Evolutionary conservation across 768 basidiomycete genomes (phyloP), one percentile per base, ranked within the genome.

Genomic region (Boletus rubropictus): DNA sequence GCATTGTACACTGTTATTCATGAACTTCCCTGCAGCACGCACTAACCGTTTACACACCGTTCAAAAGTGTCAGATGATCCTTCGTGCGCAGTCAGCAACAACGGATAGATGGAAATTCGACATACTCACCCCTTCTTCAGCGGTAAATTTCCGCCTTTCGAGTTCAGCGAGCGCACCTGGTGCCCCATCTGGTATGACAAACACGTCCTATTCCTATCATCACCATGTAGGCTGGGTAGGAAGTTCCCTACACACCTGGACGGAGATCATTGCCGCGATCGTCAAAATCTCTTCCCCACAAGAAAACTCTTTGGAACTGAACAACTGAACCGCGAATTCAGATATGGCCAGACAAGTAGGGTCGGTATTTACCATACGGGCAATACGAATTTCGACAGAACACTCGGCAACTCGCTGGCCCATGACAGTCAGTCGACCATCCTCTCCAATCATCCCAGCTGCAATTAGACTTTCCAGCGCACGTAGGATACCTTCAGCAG

Each of bases 261-360:
- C 78, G 7, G 92, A 78, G 6, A 86, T 88, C 89, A 99, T 97
- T 0, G 96, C 93, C 5, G 92, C 89, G 44, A 99, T 96, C 0
- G 93, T 92, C 44, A 99, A 70, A 40, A 96, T 89, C 61, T 99
- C 96, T 56, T 97, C 92, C 3, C 95, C 91, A 54, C 96, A 99
- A 55, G 78, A 77, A 64, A 85, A 86, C 4, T 87, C 83, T 56
- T 84, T 82, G 17, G 93, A 95, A 48, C 73, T 80, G 54, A 98
- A 89, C 4, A 99, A 64, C 95, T 99, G 51, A 0, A 52, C 14
- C 12, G 42, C 17, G 24, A 35, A 10, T 39, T 53, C 14, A 56
- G 51, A 31, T 33, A 7, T 20, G 12, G 29, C 8, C 18, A 46
- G 24, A 41, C 4, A 20, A 29, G 35, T 32, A 39, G 9, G 15